phyloP scores from a whole-genome alignment of 495 filamentous ascomycete species.

The Lichenothelia convexa region DNA sequence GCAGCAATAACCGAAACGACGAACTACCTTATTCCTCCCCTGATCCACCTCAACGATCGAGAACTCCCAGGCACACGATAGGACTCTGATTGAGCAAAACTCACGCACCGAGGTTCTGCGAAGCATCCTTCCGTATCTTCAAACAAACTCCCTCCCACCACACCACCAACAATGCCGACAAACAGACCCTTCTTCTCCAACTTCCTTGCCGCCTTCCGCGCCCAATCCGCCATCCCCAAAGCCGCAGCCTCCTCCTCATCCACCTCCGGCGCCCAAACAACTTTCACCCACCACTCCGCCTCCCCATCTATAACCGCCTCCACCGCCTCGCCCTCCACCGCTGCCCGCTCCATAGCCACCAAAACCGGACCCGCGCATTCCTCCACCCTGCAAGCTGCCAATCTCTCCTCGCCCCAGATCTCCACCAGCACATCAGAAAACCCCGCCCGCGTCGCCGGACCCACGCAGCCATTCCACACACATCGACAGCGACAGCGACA shows the following conservation, averaged over 20 bases:
- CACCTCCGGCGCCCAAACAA: conserved; percentile 17
- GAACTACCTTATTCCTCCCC: too few species aligned
- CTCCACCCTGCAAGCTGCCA: too few species aligned
- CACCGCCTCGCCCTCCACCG: conserved; percentile 6
- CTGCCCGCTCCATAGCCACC: conserved; percentile 7
- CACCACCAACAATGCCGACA: conserved; percentile 37
- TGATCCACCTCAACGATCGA: too few species aligned
- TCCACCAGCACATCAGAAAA: conserved; percentile 5
- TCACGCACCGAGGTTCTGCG: too few species aligned
- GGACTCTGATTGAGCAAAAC: too few species aligned
- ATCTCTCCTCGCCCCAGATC: too few species aligned
- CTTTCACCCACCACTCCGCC: conserved; percentile 23
- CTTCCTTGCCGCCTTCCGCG: conserved; percentile 69
- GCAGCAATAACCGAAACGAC: background rate
- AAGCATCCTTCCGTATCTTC: background rate
- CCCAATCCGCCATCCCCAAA: conserved; percentile 27
- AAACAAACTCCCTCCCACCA: background rate
- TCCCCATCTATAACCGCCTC: conserved; percentile 18
- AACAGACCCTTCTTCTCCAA: conserved; percentile 73
- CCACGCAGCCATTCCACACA: too few species aligned
- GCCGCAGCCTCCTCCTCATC: conserved; percentile 19
- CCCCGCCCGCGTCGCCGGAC: conserved; percentile 5
- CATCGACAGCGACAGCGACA: too few species aligned
- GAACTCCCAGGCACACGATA: too few species aligned
- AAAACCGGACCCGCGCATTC: too few species aligned